A percentile compares a stretch with the other conserved stretches of the same genome.
Conservation (phyloP, 345 rosid species). For the Arabidopsis arenosa region DNA sequence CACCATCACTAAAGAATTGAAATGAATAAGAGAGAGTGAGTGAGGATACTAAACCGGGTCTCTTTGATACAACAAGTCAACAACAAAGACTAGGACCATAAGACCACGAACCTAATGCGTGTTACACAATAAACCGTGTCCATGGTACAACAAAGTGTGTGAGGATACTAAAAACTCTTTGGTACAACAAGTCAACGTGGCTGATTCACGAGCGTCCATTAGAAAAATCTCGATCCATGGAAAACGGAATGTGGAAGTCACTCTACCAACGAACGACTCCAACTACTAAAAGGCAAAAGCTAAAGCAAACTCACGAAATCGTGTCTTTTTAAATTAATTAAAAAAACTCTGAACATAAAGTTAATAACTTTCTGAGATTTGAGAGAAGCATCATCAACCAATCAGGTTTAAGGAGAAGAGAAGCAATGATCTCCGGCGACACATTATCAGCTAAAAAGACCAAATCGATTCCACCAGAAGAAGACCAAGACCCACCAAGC, state of each 20-base stretch:
- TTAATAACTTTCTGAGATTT: slow-evolving; percentile 23
- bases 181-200: no score
- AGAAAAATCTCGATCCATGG: slow-evolving; percentile 29
- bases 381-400: slow-evolving; percentile 7
- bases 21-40: neutral
- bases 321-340: neutral
- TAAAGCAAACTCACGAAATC: slow-evolving; percentile 4
- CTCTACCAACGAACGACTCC: slow-evolving; percentile 17
- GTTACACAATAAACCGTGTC: neutral
- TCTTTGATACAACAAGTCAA: neutral
- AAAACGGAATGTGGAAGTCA: slow-evolving; percentile 37
- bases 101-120: neutral
- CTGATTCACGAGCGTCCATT: slow-evolving; percentile 23
- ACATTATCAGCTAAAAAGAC: slow-evolving; percentile 52
- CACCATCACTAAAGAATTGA: neutral
- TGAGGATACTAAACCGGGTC: neutral
- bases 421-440: slow-evolving; percentile 34
- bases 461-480: slow-evolving; percentile 40
- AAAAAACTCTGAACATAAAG: neutral
- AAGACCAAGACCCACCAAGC: slow-evolving; percentile 52
- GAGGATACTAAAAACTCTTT: no score
- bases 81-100: no score
- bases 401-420: neutral
- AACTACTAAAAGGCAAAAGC: neutral
- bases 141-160: no score